Evolutionary conservation across 225 moss, liverwort and hornwort genomes (phyloP).

Genomic region (Neckera pumila): DNA sequence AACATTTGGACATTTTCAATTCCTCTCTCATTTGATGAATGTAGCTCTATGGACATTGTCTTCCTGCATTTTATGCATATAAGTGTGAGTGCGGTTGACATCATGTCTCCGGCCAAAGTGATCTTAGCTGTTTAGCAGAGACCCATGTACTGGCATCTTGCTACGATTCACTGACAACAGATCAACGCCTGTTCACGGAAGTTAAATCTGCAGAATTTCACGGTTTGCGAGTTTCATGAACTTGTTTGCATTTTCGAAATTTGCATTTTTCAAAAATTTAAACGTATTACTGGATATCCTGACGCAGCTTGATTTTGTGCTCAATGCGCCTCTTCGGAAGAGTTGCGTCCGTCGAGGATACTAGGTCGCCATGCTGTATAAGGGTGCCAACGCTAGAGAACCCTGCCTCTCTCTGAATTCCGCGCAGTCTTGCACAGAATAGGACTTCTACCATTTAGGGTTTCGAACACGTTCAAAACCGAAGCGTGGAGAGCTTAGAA

Average conservation of each 20-base stretch:
- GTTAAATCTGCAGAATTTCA: not conserved
- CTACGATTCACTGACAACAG: not conserved
- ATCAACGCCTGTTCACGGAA: no score
- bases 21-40: not conserved
- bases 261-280: not conserved
- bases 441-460: not conserved
- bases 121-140: not conserved
- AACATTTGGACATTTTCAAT: not conserved
- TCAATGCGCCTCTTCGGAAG: not conserved
- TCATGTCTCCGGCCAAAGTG: not conserved
- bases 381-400: not conserved
- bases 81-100: no score
- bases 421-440: not conserved
- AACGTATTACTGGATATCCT: not conserved
- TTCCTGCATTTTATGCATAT: not conserved
- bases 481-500: not conserved
- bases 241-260: not conserved
- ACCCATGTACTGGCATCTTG: not conserved
- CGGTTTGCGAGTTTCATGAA: not conserved
- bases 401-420: not conserved
- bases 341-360: not conserved
- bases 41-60: not conserved
- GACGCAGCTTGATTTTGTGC: not conserved
- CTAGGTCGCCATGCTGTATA: not conserved
- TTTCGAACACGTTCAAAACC: not conserved